A percentile compares a stretch with the other conserved stretches of the same genome.
Evolutionary conservation across 768 basidiomycete species (phyloP).

Genomic region (Tulasnella sp.): DNA sequence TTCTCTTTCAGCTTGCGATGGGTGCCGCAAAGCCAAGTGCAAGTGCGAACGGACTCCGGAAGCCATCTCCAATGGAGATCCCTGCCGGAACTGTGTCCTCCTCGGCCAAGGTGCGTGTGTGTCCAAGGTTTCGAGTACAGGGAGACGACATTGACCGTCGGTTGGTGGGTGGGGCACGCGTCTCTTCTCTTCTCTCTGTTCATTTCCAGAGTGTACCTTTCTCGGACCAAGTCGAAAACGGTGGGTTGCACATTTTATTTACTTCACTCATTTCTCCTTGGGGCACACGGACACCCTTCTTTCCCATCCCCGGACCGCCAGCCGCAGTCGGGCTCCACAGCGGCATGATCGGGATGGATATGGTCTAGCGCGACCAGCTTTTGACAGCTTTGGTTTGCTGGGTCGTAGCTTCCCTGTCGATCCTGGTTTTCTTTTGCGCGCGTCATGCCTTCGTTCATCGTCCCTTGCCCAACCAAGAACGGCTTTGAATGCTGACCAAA

Average conservation of each 20-base stretch:
- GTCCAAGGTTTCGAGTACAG: background rate
- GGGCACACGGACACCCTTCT: background rate
- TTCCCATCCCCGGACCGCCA: background rate
- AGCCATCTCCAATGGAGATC: constrained; percentile 39
- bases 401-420: background rate
- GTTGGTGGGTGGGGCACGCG: background rate
- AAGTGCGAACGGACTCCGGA: constrained; percentile 61
- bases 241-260: constrained; percentile 20
- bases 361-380: background rate
- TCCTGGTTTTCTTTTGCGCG: background rate
- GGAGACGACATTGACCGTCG: background rate
- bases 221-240: constrained; percentile 27
- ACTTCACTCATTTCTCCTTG: background rate
- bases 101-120: constrained; percentile 45
- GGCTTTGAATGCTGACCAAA: background rate
- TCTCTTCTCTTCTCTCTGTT: background rate
- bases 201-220: constrained; percentile 26
- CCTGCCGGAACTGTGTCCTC: constrained; percentile 65
- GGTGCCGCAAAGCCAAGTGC: constrained; percentile 80
- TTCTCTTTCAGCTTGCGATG: constrained; percentile 56
- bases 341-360: background rate
- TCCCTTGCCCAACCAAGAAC: background rate
- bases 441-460: background rate
- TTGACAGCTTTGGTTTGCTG: background rate
- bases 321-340: background rate